Percentiles rank a stretch among this genome's conserved stretches.
phyloP scores from a whole-genome alignment of 345 rosid species.

The Dovyalis caffra region DNA sequence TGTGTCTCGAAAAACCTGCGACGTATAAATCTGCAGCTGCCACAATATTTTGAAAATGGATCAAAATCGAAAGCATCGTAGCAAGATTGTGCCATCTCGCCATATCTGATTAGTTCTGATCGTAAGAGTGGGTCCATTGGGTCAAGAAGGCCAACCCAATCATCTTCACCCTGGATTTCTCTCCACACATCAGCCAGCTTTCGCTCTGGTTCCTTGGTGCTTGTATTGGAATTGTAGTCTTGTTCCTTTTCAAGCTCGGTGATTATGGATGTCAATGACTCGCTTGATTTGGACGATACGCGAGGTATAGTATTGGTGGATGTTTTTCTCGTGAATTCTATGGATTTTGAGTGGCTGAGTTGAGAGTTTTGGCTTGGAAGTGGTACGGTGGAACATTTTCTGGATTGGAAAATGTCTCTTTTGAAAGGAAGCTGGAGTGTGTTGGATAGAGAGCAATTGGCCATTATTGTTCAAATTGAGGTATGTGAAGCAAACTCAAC shows the following conservation, averaged over 20 bases:
- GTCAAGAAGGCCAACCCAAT: constrained; percentile 71
- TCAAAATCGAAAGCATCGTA: constrained; percentile 86
- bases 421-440: constrained; percentile 22
- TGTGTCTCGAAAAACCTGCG: constrained; percentile 52
- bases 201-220: constrained; percentile 19
- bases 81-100: constrained; percentile 86
- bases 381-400: not conserved
- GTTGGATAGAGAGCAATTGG: constrained; percentile 32
- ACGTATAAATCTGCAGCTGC: constrained; percentile 62
- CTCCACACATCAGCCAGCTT: constrained; percentile 56
- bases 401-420: not conserved
- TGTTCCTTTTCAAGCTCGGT: constrained; percentile 33
- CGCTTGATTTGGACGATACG: constrained; percentile 32
- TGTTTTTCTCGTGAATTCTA: constrained; percentile 9
- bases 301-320: not conserved
- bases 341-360: not conserved
- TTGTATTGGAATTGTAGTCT: constrained; percentile 4
- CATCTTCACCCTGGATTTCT: constrained; percentile 74
- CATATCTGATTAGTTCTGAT: constrained; percentile 79
- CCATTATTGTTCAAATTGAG: constrained; percentile 29
- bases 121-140: constrained; percentile 74
- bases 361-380: constrained; percentile 19
- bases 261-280: constrained; percentile 37
- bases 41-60: constrained; percentile 69
- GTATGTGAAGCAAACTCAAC: not conserved